Conservation (phyloP, 2,329 filamentous ascomycete species). For the Xylaria sp. region DNA sequence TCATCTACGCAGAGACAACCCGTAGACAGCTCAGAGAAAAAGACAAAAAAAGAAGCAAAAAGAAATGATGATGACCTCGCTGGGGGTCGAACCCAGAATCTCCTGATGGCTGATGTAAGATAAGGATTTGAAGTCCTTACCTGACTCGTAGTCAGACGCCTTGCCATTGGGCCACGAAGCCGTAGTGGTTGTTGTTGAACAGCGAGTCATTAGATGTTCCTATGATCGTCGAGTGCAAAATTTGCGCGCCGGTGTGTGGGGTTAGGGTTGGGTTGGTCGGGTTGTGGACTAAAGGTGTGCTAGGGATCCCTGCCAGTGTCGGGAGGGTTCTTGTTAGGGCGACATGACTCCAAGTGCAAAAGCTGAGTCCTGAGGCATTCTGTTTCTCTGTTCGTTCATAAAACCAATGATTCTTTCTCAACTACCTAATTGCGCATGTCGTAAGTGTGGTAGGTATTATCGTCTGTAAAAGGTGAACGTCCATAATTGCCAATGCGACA, state of each 20-base stretch:
- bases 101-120: slow-evolving; percentile 11
- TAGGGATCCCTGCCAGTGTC: neutral
- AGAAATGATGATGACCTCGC: slow-evolving; percentile 14
- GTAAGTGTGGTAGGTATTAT: too few species aligned
- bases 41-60: neutral
- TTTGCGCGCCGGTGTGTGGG: neutral
- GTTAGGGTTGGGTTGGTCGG: neutral
- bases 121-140: neutral
- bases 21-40: neutral
- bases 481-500: too few species aligned
- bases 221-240: neutral
- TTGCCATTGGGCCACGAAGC: slow-evolving; percentile 37
- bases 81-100: slow-evolving; percentile 22
- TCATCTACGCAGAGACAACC: too few species aligned
- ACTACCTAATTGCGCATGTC: too few species aligned
- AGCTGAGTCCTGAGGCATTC: too few species aligned
- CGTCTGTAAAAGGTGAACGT: too few species aligned
- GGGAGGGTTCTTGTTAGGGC: too few species aligned
- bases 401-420: too few species aligned
- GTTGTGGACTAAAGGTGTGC: neutral
- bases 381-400: too few species aligned
- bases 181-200: neutral
- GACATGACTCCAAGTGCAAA: too few species aligned
- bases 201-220: neutral
- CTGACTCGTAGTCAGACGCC: slow-evolving; percentile 39